phyloP scores from a whole-genome alignment of 1,139 yeast genomes.

The Ogataea hybrid region DNA sequence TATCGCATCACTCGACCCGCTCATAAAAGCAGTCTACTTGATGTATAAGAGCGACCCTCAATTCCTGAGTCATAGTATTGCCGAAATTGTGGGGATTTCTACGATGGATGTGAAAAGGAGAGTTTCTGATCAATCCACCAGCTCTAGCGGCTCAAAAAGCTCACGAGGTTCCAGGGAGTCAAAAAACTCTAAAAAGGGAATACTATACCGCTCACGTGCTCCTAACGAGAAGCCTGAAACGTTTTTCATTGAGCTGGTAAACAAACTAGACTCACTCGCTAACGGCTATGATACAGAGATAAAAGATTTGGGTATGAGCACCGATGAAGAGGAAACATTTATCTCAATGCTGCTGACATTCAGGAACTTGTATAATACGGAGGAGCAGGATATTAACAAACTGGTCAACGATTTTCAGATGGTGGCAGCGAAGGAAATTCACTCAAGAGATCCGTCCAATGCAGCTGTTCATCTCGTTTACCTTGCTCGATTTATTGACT shows the following conservation, averaged over 20 bases:
- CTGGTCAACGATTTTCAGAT: constrained; percentile 10
- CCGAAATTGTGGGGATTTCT: constrained; percentile 13
- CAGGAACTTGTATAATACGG: constrained; percentile 5
- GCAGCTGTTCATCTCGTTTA: constrained; percentile 13
- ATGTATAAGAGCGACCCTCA: constrained; percentile 16
- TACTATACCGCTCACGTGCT: constrained; percentile 6
- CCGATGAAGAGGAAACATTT: constrained; percentile 10
- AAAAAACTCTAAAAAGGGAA: not conserved
- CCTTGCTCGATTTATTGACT: constrained; percentile 15
- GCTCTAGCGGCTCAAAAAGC: constrained; percentile 4
- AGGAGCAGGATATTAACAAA: constrained; percentile 8
- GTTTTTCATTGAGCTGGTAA: constrained; percentile 11
- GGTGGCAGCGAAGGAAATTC: constrained; percentile 13
- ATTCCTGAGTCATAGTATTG: constrained; percentile 10
- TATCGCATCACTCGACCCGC: constrained; percentile 13
- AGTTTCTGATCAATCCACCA: constrained; percentile 11
- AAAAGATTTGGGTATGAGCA: constrained; percentile 5
- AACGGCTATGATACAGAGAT: constrained; percentile 12
- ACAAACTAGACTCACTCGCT: constrained; percentile 7
- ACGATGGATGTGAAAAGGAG: constrained; percentile 8
- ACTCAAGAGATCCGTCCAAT: constrained; percentile 11
- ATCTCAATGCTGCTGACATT: constrained; percentile 13
- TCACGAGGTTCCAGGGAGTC: constrained; percentile 1
- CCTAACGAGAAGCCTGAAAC: constrained; percentile 5
- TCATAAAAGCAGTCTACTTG: constrained; percentile 18